Evolutionary conservation across 1,284 basidiomycete genomes (phyloP).

Genomic region (Cryptococcus sp.): DNA sequence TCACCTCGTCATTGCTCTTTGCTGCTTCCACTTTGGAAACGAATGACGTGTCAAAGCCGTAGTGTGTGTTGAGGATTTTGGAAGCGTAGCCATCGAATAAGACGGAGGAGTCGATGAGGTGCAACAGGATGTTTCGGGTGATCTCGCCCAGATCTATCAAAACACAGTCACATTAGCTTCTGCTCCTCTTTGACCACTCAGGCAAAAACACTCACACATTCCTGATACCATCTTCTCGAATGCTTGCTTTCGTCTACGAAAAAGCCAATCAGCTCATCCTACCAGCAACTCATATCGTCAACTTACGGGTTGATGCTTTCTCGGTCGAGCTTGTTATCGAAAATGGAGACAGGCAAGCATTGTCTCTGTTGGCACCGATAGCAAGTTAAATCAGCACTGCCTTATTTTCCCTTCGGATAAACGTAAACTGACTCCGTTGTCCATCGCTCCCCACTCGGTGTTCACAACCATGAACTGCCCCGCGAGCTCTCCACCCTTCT

Average conservation of each 20-base stretch:
- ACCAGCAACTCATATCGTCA: not conserved
- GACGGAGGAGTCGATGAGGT: conserved; percentile 72
- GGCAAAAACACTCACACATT: conserved; percentile 64
- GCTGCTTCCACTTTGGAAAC: conserved; percentile 79
- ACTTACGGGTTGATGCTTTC: conserved; percentile 82
- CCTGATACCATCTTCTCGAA: conserved; percentile 99
- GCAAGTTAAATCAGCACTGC: too few relatives aligned
- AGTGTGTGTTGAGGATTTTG: conserved; percentile 75
- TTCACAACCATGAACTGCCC: conserved; percentile 91
- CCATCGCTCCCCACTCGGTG: conserved; percentile 96
- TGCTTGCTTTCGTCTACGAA: conserved; percentile 69
- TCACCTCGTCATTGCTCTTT: conserved; percentile 49
- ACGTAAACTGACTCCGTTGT: conserved; percentile 71
- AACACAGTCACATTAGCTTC: too few relatives aligned
- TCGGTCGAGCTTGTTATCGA: conserved; percentile 89
- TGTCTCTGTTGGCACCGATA: conserved; percentile 60
- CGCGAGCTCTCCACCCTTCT: conserved; percentile 42
- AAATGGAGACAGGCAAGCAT: conserved; percentile 87
- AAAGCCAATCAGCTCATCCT: not conserved
- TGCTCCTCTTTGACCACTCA: not conserved
- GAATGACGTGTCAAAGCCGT: conserved; percentile 89
- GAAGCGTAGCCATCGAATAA: conserved; percentile 82
- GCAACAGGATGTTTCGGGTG: conserved; percentile 78
- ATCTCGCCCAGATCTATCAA: conserved; percentile 80
- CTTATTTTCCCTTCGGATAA: not conserved